Evolutionary conservation across 31 red algal genomes (phyloP).

Genomic region (Endocladia muricata): DNA sequence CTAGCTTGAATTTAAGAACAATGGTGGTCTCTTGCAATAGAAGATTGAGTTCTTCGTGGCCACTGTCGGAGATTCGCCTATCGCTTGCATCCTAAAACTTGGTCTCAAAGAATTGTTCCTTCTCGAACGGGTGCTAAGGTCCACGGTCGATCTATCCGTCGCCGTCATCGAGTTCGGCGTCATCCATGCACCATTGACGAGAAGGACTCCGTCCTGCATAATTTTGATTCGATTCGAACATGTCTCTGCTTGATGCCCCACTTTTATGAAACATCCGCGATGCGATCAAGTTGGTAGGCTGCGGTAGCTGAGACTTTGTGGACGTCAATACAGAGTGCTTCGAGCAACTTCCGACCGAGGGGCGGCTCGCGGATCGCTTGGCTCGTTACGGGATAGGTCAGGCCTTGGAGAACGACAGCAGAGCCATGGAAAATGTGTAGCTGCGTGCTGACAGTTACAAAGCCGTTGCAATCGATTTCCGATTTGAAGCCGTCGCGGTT

Average conservation of each 20-base stretch:
- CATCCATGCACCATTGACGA: conserved; percentile 1
- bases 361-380: conserved; percentile 19
- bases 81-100: not conserved
- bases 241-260: not conserved
- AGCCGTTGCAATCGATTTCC: not conserved
- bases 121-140: conserved; percentile 1
- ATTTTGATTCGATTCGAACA: not conserved
- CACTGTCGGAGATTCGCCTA: not conserved
- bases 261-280: not conserved
- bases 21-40: not conserved
- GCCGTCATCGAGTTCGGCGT: conserved; percentile 21
- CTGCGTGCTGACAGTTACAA: conserved; percentile 10
- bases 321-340: conserved; percentile 5
- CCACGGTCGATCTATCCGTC: not conserved
- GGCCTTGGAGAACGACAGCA: conserved; percentile 1
- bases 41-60: not conserved
- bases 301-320: not conserved
- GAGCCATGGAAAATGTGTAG: conserved; percentile 23
- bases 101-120: not conserved
- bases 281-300: not conserved
- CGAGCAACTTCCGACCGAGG: conserved; percentile 9
- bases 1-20: not conserved
- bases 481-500: not conserved
- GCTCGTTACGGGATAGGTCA: conserved; percentile 1
- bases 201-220: conserved; percentile 16